Evolutionary conservation across 768 basidiomycete genomes (phyloP), one percentile per base, ranked within the genome.

Genomic region (Multifurca ochricompacta): DNA sequence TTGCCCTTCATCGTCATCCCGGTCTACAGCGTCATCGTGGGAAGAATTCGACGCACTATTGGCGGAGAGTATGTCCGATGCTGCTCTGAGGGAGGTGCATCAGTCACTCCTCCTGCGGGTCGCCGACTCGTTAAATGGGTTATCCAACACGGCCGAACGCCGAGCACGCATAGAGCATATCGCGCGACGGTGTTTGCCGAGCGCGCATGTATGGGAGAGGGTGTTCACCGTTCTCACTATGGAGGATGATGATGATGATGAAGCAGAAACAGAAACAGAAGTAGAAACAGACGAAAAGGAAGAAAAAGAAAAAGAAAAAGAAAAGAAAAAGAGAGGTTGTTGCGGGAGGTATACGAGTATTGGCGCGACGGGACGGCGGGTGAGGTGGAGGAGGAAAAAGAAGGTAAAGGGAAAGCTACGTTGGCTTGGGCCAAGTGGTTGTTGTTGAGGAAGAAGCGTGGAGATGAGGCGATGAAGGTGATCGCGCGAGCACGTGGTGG

Each of bases 341-440:
- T 76, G 41, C 54, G 53, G 52, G 66, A 60, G 60, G 67, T 73
- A 36, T 77, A 74, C 56, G 73, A 72, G 58, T 52, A 64, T 37
- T 81, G 80, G 79, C 68, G 72, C 25, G 60, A 60, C n/a, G n/a
- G n/a, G n/a, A n/a, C n/a, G 47, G 54, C 65, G 48, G 73, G 76
- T 28, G 60, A 51, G 16, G 64, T 69, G 45, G 56, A 51, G 41
- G 68, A 65, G 51, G n/a, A n/a, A n/a, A n/a, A n/a, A n/a, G n/a
- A n/a, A n/a, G n/a, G n/a, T n/a, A n/a, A n/a, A n/a, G n/a, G n/a
- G n/a, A n/a, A n/a, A n/a, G 77, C 78, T 36, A 66, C 69, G 32
- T 58, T 71, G 43, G 68, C 63, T 53, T 80, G 76, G 75, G 77
- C 73, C 14, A 60, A 62, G 50, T 81, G 80, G 79, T 56, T 81